Conservation (phyloP, 2,329 filamentous ascomycete species). For the Neodidymelliopsis sp. region DNA sequence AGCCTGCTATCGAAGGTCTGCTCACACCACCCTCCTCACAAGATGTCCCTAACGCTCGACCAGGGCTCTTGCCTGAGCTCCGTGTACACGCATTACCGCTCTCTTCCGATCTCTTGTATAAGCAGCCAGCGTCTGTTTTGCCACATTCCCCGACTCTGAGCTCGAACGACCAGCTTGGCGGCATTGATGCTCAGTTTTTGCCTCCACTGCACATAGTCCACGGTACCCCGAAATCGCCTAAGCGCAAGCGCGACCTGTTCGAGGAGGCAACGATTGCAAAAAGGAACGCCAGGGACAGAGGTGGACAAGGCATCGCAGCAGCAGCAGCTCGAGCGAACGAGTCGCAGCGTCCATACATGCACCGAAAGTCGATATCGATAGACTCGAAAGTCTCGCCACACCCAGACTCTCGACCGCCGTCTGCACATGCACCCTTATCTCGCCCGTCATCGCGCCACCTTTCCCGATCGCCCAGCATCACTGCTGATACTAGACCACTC, state of each 20-base stretch:
- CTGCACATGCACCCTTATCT: slow-evolving; percentile 31
- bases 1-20: slow-evolving; percentile 20
- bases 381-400: slow-evolving; percentile 32
- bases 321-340: slow-evolving; percentile 48
- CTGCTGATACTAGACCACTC: slow-evolving; percentile 39
- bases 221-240: slow-evolving; percentile 39
- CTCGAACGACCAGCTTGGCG: not conserved
- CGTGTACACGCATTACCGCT: slow-evolving; percentile 53
- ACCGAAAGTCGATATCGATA: slow-evolving; percentile 44
- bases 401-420: slow-evolving; percentile 35
- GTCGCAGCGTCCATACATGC: slow-evolving; percentile 33
- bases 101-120: slow-evolving; percentile 51
- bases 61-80: slow-evolving; percentile 29
- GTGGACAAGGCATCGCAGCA: slow-evolving; percentile 54
- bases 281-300: slow-evolving; percentile 52
- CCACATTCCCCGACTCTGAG: slow-evolving; percentile 15
- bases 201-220: slow-evolving; percentile 35
- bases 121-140: slow-evolving; percentile 7
- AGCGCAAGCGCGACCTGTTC: slow-evolving; percentile 56
- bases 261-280: slow-evolving; percentile 56
- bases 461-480: slow-evolving; percentile 45
- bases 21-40: slow-evolving; percentile 46
- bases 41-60: slow-evolving; percentile 6
- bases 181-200: slow-evolving; percentile 45
- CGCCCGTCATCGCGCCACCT: slow-evolving; percentile 35